A percentile compares a stretch with the other conserved stretches of the same genome.
Conservation (phyloP, 257 asterid species). For the Asclepias syriaca region DNA sequence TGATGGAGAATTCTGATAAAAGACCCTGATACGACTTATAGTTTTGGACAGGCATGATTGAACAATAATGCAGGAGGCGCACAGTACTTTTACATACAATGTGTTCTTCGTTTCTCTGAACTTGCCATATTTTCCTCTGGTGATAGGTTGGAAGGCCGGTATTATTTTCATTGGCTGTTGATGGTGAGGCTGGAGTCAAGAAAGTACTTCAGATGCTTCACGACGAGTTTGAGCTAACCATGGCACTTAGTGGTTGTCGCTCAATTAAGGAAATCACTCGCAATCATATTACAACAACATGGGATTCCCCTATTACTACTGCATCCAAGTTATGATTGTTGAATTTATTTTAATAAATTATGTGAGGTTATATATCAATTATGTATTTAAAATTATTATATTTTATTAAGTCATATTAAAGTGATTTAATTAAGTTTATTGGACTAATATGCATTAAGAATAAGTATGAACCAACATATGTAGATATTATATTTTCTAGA, state of each 20-base stretch:
- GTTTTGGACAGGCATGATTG: not conserved
- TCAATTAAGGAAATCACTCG: conserved; percentile 65
- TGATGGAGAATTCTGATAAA: not conserved
- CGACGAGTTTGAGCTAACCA: conserved; percentile 74
- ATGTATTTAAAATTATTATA: no score
- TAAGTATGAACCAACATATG: no score
- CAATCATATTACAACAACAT: conserved; percentile 40
- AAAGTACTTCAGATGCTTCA: conserved; percentile 71
- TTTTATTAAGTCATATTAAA: no score
- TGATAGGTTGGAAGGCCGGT: conserved; percentile 69
- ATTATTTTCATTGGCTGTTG: conserved; percentile 58
- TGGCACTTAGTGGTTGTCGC: conserved; percentile 83
- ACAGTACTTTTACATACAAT: not conserved
- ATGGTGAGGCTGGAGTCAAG: conserved; percentile 69
- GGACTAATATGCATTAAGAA: no score
- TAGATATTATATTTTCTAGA: no score
- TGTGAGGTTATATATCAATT: no score
- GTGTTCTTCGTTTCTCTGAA: not conserved
- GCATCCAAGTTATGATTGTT: conserved; percentile 42
- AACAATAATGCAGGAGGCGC: not conserved
- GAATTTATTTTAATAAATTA: no score
- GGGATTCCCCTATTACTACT: conserved; percentile 41
- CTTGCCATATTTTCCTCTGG: not conserved
- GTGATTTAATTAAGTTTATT: no score
- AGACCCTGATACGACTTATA: not conserved